Evolutionary conservation across 805 yeast genomes (phyloP).

Genomic region (Candida qinlingensis): DNA sequence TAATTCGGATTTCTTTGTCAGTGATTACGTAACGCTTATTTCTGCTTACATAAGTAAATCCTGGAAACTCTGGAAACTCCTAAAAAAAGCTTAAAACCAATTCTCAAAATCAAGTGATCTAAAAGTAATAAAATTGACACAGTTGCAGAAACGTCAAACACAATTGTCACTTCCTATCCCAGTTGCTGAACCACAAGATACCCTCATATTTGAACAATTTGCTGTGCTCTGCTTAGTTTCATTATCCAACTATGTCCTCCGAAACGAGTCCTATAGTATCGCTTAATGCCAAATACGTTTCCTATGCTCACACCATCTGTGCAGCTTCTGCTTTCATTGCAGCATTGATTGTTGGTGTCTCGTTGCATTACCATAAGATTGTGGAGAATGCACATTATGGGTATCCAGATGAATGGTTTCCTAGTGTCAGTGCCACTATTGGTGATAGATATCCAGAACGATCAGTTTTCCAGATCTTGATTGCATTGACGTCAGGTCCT

Average conservation of each 20-base stretch:
- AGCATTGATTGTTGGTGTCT: constrained; percentile 70
- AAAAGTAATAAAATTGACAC: no score
- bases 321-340: constrained; percentile 71
- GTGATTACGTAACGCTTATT: not conserved
- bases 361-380: constrained; percentile 80
- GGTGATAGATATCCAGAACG: constrained; percentile 97
- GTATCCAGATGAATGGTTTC: constrained; percentile 98
- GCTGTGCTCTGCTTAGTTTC: not conserved
- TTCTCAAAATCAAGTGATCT: no score
- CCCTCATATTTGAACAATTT: no score
- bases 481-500: constrained; percentile 92
- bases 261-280: constrained; percentile 22
- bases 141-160: no score
- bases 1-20: not conserved
- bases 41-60: not conserved
- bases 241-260: not conserved
- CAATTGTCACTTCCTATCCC: no score
- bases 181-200: no score
- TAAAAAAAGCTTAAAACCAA: no score
- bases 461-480: constrained; percentile 82
- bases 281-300: constrained; percentile 62
- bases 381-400: constrained; percentile 83
- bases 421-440: constrained; percentile 93
- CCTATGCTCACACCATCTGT: constrained; percentile 65
- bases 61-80: no score